phyloP scores from a whole-genome alignment of 176 grass and related monocot genomes.

The Elaeis guineensis region DNA sequence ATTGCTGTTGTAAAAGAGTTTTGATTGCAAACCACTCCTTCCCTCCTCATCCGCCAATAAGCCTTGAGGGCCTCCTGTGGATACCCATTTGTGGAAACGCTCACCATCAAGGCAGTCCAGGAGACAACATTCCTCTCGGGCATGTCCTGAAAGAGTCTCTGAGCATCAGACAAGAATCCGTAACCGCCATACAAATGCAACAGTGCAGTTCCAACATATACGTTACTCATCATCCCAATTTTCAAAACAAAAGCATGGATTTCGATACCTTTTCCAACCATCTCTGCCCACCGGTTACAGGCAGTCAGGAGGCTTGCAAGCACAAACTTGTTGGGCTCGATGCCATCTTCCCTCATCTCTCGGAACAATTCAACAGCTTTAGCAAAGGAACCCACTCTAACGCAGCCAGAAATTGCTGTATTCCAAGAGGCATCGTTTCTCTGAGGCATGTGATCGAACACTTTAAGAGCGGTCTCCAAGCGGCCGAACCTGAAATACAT shows the following conservation, averaged over 20 bases:
- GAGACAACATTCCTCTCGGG: conserved; percentile 52
- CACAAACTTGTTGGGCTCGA: conserved; percentile 47
- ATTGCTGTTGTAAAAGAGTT: conserved; percentile 48
- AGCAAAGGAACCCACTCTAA: conserved; percentile 16
- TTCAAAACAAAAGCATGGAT: conserved; percentile 47
- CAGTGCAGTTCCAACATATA: conserved; percentile 59
- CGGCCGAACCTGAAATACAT: conserved; percentile 35
- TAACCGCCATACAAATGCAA: conserved; percentile 58
- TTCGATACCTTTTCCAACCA: conserved; percentile 9
- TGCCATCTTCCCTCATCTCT: conserved; percentile 29
- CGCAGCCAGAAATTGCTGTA: conserved; percentile 59
- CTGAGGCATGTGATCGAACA: conserved; percentile 60
- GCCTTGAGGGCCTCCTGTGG: conserved; percentile 27
- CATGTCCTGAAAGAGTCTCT: conserved; percentile 52
- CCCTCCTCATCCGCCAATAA: conserved; percentile 50
- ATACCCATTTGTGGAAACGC: conserved; percentile 39
- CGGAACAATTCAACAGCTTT: conserved; percentile 23
- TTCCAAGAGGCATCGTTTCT: conserved; percentile 55
- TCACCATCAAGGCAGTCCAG: conserved; percentile 62
- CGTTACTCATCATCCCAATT: conserved; percentile 45
- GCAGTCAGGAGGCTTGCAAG: conserved; percentile 51
- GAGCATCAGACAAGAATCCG: conserved; percentile 23
- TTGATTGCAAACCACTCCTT: conserved; percentile 46
- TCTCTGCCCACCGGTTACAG: conserved; percentile 28
- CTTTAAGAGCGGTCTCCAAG: conserved; percentile 20